phyloP scores from a whole-genome alignment of 768 basidiomycete genomes.

The Asterophora lycoperdoides region DNA sequence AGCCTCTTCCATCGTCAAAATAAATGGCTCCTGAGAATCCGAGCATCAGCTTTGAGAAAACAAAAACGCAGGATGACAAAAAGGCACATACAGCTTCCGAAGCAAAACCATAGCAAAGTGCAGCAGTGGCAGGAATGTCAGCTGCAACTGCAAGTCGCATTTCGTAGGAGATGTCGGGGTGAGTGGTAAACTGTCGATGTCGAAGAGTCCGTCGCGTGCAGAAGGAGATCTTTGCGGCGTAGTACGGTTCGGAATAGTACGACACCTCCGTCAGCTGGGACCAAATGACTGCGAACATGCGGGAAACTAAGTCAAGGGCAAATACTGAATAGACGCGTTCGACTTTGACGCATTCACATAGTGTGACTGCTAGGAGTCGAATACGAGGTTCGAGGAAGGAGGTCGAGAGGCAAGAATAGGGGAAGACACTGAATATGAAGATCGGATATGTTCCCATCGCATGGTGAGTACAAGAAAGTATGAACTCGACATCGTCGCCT shows the following conservation, averaged over 20 bases:
- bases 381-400: slow-evolving; percentile 2
- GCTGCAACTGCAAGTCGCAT: slow-evolving; percentile 3
- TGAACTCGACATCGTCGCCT: background rate
- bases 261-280: background rate
- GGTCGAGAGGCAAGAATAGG: background rate
- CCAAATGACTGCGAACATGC: slow-evolving; percentile 6
- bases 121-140: slow-evolving; percentile 4
- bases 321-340: slow-evolving; percentile 13
- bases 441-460: slow-evolving; percentile 10
- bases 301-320: slow-evolving; percentile 2
- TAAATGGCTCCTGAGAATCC: slow-evolving; percentile 4
- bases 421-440: slow-evolving; percentile 8
- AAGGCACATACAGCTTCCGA: slow-evolving; percentile 4
- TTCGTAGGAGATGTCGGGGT: slow-evolving; percentile 8
- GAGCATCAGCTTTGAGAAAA: background rate
- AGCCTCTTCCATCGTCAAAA: slow-evolving; percentile 5
- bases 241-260: slow-evolving; percentile 5
- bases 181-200: slow-evolving; percentile 3
- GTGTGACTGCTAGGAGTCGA: background rate
- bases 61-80: background rate
- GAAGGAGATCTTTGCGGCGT: slow-evolving; percentile 10
- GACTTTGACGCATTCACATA: background rate
- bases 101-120: slow-evolving; percentile 10
- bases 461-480: slow-evolving; percentile 9
- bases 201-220: slow-evolving; percentile 6